phyloP scores from a whole-genome alignment of 2,329 filamentous ascomycete species.

The Sclerotinia sclerotiorum region DNA sequence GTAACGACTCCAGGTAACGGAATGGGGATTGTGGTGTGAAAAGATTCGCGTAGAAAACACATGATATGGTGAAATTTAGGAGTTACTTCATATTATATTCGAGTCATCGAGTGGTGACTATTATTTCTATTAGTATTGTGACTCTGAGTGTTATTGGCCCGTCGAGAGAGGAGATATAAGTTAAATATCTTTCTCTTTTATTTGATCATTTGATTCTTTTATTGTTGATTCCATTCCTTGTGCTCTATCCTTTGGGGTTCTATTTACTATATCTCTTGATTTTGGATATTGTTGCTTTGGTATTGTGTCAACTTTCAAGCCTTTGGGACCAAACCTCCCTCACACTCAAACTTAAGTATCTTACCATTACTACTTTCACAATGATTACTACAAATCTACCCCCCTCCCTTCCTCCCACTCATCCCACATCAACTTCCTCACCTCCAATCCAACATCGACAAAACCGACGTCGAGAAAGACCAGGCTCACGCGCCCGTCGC shows the following conservation, averaged over 20 bases:
- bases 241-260: neutral
- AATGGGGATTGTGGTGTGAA: neutral
- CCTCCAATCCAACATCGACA: slow-evolving; percentile 34
- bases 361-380: neutral
- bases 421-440: neutral
- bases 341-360: neutral
- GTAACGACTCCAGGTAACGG: neutral
- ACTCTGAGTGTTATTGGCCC: neutral
- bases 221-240: neutral
- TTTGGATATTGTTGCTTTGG: neutral
- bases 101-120: slow-evolving; percentile 19
- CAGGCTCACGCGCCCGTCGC: slow-evolving; percentile 38
- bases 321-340: neutral
- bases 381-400: neutral
- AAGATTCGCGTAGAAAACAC: neutral
- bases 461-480: slow-evolving; percentile 39
- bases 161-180: neutral
- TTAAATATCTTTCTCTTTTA: neutral
- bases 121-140: neutral
- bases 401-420: too few relatives aligned
- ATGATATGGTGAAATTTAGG: slow-evolving; percentile 1
- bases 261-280: neutral
- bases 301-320: neutral
- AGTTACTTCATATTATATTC: neutral
- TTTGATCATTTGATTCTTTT: neutral